These are phyloP conservation scores for Saccharomycopsis oosterbeekiorum DNA, from an alignment of 805 yeast genomes.

Conservation along the genomic window DNA sequence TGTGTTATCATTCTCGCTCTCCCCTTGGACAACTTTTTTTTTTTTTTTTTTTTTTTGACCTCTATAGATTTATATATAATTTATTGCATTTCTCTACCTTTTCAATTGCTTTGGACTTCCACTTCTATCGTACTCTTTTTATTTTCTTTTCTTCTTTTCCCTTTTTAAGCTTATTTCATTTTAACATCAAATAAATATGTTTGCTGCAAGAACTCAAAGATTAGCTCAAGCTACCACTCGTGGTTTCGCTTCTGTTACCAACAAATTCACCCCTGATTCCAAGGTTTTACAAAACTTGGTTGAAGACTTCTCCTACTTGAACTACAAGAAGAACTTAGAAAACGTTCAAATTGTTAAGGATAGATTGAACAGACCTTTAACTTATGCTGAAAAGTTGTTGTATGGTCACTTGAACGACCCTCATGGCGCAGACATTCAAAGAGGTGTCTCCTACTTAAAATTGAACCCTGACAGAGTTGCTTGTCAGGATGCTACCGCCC, in stretches of 20 bases:
- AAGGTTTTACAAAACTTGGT: conserved; percentile 72
- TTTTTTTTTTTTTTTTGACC: not conserved
- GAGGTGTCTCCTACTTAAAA: conserved; percentile 88
- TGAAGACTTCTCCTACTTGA: conserved; percentile 77
- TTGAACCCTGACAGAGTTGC: conserved; percentile 96
- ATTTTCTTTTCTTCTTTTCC: not conserved
- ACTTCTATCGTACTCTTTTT: not conserved
- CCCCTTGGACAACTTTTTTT: not conserved
- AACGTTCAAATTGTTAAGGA: conserved; percentile 76
- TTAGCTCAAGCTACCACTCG: conserved; percentile 20
- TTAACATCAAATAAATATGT: conserved; percentile 1
- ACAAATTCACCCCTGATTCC: conserved; percentile 47
- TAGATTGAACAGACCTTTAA: conserved; percentile 79
- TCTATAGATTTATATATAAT: not conserved
- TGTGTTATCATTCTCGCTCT: not conserved
- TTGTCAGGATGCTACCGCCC: conserved; percentile 99
- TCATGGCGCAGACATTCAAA: conserved; percentile 54
- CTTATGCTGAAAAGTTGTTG: conserved; percentile 88
- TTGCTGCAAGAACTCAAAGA: conserved; percentile 9
- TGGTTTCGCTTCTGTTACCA: conserved; percentile 33
- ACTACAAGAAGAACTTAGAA: conserved; percentile 85
- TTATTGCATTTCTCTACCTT: not conserved
- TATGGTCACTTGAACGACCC: conserved; percentile 90
- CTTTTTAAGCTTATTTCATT: not conserved
- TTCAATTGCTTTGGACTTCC: not conserved